These are phyloP conservation scores for Diutina neorugosa DNA, from an alignment of 1,139 yeast genomes.

Conservation along the genomic window DNA sequence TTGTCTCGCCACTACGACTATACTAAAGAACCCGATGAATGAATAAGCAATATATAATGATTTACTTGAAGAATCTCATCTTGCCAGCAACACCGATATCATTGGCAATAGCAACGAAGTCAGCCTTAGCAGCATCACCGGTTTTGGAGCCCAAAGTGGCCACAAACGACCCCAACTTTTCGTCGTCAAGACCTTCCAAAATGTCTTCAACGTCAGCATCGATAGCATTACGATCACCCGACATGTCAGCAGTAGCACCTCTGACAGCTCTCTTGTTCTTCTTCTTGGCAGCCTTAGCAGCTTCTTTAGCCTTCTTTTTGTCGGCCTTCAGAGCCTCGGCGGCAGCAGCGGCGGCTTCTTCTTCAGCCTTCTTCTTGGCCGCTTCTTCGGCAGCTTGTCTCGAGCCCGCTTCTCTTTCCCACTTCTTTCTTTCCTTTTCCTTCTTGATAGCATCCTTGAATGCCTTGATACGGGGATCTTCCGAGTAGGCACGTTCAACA, in stretches of 20 bases:
- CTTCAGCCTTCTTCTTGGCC: constrained; percentile 70
- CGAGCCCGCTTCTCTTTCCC: constrained; percentile 97
- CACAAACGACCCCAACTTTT: constrained; percentile 61
- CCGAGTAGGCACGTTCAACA: constrained; percentile 76
- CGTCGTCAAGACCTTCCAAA: constrained; percentile 70
- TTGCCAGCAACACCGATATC: background rate
- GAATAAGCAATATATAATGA: background rate
- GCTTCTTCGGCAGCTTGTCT: constrained; percentile 93
- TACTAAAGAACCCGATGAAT: constrained; percentile 2
- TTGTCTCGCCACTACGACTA: constrained; percentile 13
- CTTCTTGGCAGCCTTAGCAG: constrained; percentile 94
- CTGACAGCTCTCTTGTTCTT: constrained; percentile 93
- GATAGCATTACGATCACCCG: constrained; percentile 59
- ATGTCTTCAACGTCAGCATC: constrained; percentile 73
- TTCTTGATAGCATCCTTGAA: constrained; percentile 92
- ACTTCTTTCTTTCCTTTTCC: constrained; percentile 88
- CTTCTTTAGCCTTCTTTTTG: constrained; percentile 94
- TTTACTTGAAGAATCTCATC: constrained; percentile 1
- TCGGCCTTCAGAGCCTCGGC: constrained; percentile 75
- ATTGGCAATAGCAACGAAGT: background rate
- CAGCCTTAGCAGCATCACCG: constrained; percentile 20
- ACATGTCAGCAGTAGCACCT: constrained; percentile 70
- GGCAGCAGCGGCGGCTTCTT: constrained; percentile 63
- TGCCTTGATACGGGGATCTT: constrained; percentile 89
- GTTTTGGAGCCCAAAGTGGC: constrained; percentile 42